A percentile compares a stretch with the other conserved stretches of the same genome.
Evolutionary conservation across 129 eudicot genomes (phyloP).

Genomic region (Arctium lappa): DNA sequence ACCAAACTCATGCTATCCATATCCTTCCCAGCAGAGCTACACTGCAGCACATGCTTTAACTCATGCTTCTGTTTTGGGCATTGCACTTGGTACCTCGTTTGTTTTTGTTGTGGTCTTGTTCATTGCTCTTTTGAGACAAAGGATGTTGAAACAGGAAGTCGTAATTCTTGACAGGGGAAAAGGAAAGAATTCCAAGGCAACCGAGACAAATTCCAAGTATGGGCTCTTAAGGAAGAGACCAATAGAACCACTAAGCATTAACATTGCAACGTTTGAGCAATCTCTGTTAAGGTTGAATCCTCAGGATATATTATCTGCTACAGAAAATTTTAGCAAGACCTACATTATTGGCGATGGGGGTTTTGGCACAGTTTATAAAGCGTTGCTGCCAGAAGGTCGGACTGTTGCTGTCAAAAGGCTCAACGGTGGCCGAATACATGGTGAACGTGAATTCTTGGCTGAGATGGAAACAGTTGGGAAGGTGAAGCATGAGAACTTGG

Average conservation of each 20-base stretch:
- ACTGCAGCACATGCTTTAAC: slow-evolving; percentile 21
- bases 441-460: slow-evolving; percentile 86
- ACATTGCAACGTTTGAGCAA: slow-evolving; percentile 87
- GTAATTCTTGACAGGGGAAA: slow-evolving; percentile 34
- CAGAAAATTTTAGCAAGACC: slow-evolving; percentile 89
- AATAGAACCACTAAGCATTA: slow-evolving; percentile 85
- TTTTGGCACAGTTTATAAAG: slow-evolving; percentile 85
- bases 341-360: slow-evolving; percentile 97
- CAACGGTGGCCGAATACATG: slow-evolving; percentile 71
- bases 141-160: slow-evolving; percentile 34
- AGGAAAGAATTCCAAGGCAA: slow-evolving; percentile 30
- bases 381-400: slow-evolving; percentile 64
- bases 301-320: slow-evolving; percentile 71
- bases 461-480: slow-evolving; percentile 97
- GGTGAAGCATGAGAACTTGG: slow-evolving; percentile 75
- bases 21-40: slow-evolving; percentile 28
- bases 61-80: slow-evolving; percentile 55
- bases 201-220: slow-evolving; percentile 42
- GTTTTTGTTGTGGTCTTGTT: slow-evolving; percentile 41
- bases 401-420: slow-evolving; percentile 84
- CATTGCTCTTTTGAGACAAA: slow-evolving; percentile 39
- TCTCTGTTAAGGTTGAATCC: slow-evolving; percentile 58
- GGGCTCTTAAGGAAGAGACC: slow-evolving; percentile 54
- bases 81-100: slow-evolving; percentile 35
- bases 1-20: slow-evolving; percentile 38